phyloP scores from a whole-genome alignment of 495 filamentous ascomycete species.

The Physcia stellaris region DNA sequence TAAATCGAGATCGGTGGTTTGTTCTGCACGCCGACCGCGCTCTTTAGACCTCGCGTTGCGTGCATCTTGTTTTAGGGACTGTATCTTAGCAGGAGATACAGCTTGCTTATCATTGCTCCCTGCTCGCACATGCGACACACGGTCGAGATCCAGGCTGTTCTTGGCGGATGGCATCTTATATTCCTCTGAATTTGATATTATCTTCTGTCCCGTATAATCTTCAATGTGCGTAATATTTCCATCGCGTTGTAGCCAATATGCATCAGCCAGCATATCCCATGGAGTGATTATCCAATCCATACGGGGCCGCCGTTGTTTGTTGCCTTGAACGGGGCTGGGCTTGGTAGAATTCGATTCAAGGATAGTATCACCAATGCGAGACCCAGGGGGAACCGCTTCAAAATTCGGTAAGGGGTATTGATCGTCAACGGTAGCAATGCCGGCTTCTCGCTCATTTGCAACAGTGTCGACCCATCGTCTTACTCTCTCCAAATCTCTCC shows the following conservation, averaged over 20 bases:
- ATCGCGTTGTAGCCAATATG: conserved; percentile 69
- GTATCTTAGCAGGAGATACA: conserved; percentile 6
- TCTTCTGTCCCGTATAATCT: conserved; percentile 52
- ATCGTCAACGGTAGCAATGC: conserved; percentile 8
- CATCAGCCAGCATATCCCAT: conserved; percentile 70
- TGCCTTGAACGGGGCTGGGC: conserved; percentile 23
- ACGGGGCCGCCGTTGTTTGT: conserved; percentile 47
- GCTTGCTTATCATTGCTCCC: conserved; percentile 3
- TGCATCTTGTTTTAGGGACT: neutral
- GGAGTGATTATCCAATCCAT: conserved; percentile 72
- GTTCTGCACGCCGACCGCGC: conserved; percentile 4
- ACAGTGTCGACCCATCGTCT: conserved; percentile 62
- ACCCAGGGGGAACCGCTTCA: conserved; percentile 9
- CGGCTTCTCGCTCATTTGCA: conserved; percentile 30
- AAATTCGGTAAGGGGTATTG: conserved; percentile 9
- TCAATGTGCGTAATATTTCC: conserved; percentile 63
- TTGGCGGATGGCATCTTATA: conserved; percentile 2
- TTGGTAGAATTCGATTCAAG: conserved; percentile 24
- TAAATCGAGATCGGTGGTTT: conserved; percentile 2
- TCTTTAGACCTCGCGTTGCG: conserved; percentile 9
- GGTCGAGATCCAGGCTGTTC: conserved; percentile 6
- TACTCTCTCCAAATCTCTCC: conserved; percentile 55
- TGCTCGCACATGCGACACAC: conserved; percentile 1
- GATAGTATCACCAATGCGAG: conserved; percentile 18
- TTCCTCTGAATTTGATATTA: conserved; percentile 26